A percentile compares a stretch with the other conserved stretches of the same genome.
phyloP scores from a whole-genome alignment of 257 asterid genomes.

The Datura wrightii region DNA sequence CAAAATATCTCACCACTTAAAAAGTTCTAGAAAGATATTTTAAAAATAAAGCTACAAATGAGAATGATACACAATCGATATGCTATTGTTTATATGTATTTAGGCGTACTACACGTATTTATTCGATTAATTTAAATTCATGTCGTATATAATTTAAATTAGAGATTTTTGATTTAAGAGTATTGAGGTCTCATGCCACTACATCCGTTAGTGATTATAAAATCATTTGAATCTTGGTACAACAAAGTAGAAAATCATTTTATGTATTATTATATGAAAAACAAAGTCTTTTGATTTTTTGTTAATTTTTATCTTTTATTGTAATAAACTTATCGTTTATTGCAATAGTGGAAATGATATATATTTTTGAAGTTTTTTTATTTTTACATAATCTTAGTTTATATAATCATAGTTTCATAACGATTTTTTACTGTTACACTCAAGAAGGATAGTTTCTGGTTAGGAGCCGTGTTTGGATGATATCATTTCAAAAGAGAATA shows the following conservation, averaged over 20 bases:
- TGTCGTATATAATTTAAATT: background rate
- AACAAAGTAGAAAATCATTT: background rate
- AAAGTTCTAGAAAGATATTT: background rate
- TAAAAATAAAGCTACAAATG: background rate
- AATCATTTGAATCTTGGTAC: background rate
- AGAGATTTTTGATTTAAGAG: background rate
- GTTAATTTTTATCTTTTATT: too few species aligned
- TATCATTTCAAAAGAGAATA: background rate
- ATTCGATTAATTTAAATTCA: background rate
- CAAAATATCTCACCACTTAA: too few species aligned
- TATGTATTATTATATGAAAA: background rate
- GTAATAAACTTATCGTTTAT: too few species aligned
- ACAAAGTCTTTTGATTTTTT: background rate
- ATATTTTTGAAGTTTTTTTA: background rate
- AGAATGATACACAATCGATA: background rate
- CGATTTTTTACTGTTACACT: background rate
- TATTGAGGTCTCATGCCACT: background rate
- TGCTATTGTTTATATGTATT: background rate
- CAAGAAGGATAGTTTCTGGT: background rate
- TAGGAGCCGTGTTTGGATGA: rapidly evolving
- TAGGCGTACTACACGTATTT: background rate
- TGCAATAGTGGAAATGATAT: background rate
- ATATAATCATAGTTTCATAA: background rate
- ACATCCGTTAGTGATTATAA: background rate
- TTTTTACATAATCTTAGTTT: background rate